Evolutionary conservation across 257 asterid genomes (phyloP).

Genomic region (Solanum chaucha): DNA sequence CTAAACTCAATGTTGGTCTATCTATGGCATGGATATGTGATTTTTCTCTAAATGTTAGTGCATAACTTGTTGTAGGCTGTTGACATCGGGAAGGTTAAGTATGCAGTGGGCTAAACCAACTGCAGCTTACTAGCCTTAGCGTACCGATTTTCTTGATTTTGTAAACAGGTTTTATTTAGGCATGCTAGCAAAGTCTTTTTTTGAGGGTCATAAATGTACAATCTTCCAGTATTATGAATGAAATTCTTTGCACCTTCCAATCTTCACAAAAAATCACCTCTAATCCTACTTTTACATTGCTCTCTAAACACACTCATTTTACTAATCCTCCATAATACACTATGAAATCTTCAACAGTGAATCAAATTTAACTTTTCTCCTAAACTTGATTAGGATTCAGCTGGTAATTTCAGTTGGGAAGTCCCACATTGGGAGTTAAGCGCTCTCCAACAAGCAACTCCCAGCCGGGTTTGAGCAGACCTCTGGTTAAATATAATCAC

Average conservation of each 20-base stretch:
- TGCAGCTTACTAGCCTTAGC: no score
- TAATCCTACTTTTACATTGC: background rate
- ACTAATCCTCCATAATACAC: background rate
- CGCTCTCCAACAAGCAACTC: background rate
- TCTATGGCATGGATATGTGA: no score
- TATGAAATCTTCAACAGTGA: background rate
- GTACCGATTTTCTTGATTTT: no score
- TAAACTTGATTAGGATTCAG: background rate
- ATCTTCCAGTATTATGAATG: background rate
- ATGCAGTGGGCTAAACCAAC: no score
- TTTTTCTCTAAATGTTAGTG: no score
- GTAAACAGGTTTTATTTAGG: no score
- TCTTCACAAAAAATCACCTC: background rate
- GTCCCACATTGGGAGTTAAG: background rate
- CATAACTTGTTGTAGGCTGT: no score
- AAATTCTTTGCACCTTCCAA: background rate
- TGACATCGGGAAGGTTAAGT: no score
- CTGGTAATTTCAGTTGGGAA: background rate
- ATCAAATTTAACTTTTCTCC: background rate
- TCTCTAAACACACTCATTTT: background rate
- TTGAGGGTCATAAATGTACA: background rate
- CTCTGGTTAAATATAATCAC: background rate
- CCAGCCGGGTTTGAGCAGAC: no score
- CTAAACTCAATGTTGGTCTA: no score
- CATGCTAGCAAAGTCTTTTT: no score